phyloP scores from a whole-genome alignment of 208 protist genomes.

The Crithidia sp. region DNA sequence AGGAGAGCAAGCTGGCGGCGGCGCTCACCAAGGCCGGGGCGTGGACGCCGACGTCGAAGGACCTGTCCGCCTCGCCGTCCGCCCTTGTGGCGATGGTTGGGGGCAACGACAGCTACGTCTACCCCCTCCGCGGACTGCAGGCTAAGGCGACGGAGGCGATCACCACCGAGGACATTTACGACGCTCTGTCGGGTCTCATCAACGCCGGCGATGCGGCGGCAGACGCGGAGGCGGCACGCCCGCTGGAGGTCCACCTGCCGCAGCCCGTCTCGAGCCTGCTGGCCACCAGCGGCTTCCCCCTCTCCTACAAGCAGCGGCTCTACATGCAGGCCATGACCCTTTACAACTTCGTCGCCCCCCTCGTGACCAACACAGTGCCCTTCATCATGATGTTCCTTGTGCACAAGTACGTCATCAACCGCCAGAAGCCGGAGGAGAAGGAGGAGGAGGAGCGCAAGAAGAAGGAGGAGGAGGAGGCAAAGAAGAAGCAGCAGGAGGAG shows the following conservation, averaged over 20 bases:
- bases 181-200: constrained; percentile 34
- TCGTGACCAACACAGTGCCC: constrained; percentile 52
- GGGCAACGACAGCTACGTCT: constrained; percentile 60
- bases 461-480: constrained; percentile 24
- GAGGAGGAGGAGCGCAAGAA: constrained; percentile 33
- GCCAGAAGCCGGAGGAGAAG: constrained; percentile 32
- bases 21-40: constrained; percentile 28
- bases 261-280: constrained; percentile 48
- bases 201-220: constrained; percentile 9
- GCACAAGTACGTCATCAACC: constrained; percentile 56
- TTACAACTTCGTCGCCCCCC: constrained; percentile 46
- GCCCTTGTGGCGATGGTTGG: constrained; percentile 59
- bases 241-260: constrained; percentile 11
- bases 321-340: constrained; percentile 51
- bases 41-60: constrained; percentile 29
- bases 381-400: constrained; percentile 83
- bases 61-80: constrained; percentile 18
- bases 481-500: constrained; percentile 2
- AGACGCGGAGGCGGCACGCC: background rate
- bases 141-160: constrained; percentile 36
- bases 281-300: constrained; percentile 48
- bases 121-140: constrained; percentile 36
- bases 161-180: constrained; percentile 38
- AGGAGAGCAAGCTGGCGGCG: constrained; percentile 34
- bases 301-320: constrained; percentile 53